A percentile compares a stretch with the other conserved stretches of the same genome.
These are phyloP conservation scores for Emydomyces testavorans DNA, from an alignment of 2,329 filamentous ascomycete species.

Conservation along the genomic window DNA sequence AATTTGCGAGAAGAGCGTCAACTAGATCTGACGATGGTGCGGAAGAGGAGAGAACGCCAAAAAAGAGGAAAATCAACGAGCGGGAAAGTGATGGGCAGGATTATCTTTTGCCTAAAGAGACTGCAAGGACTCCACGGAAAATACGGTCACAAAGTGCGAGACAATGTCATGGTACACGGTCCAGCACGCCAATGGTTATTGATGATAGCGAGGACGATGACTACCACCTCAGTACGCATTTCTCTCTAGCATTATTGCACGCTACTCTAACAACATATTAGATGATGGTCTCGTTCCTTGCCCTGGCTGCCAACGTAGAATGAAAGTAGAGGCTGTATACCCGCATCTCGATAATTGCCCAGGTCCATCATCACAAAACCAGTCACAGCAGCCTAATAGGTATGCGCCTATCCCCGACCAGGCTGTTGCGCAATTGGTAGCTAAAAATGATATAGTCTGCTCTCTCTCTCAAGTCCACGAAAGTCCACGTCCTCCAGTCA, in stretches of 20 bases:
- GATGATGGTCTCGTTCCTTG: slow-evolving; percentile 72
- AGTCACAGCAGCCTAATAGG: neutral
- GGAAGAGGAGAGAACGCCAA: slow-evolving; percentile 22
- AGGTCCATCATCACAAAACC: slow-evolving; percentile 14
- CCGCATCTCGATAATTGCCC: slow-evolving; percentile 64
- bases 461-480: neutral
- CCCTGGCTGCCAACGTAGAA: slow-evolving; percentile 65
- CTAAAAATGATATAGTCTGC: neutral
- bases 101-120: slow-evolving; percentile 16
- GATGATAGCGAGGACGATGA: slow-evolving; percentile 35
- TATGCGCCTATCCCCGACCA: neutral
- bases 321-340: slow-evolving; percentile 70
- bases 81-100: slow-evolving; percentile 27
- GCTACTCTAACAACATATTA: slow-evolving; percentile 18
- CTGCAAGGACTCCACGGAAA: slow-evolving; percentile 13
- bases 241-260: neutral
- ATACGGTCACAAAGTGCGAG: slow-evolving; percentile 28
- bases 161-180: slow-evolving; percentile 13
- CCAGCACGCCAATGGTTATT: slow-evolving; percentile 23
- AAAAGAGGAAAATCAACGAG: slow-evolving; percentile 28
- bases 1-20: slow-evolving; percentile 48
- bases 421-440: neutral
- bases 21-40: slow-evolving; percentile 39
- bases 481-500: slow-evolving; percentile 12
- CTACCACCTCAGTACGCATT: slow-evolving; percentile 24